These are phyloP conservation scores for Rhodamnia argentea DNA, from an alignment of 345 rosid species.

Conservation along the genomic window DNA sequence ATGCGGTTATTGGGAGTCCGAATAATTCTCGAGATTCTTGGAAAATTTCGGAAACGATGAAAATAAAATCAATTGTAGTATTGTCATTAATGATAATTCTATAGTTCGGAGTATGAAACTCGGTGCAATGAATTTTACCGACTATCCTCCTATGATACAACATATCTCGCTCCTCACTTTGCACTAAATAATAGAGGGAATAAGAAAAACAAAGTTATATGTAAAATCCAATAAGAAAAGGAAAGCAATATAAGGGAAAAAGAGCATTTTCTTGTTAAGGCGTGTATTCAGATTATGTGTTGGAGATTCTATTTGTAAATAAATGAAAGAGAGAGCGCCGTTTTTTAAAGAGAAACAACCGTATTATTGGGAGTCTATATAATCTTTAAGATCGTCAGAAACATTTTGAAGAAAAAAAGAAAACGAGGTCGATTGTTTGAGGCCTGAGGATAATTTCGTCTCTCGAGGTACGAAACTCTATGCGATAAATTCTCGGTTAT, in stretches of 20 bases:
- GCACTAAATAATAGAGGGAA: not conserved
- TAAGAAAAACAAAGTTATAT: not conserved
- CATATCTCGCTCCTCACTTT: not conserved
- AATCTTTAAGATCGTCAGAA: no score
- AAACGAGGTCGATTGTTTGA: no score
- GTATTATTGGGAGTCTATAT: no score
- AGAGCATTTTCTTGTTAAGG: not conserved
- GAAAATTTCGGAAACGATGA: not conserved
- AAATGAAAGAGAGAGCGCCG: not conserved
- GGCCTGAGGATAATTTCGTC: no score
- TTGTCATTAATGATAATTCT: not conserved
- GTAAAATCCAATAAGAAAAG: not conserved
- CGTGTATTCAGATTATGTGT: not conserved
- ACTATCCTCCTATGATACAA: not conserved
- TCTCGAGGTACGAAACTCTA: no score
- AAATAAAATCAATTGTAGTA: not conserved
- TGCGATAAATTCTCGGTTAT: no score
- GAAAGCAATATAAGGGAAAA: not conserved
- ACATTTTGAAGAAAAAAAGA: no score
- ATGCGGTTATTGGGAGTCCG: not conserved
- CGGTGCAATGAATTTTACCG: rapidly evolving
- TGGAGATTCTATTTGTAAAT: not conserved
- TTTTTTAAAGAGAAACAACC: not conserved
- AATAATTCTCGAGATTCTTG: not conserved
- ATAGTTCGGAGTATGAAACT: not conserved